Conservation (phyloP, 208 protist genomes). For the Naegleria lovaniensis region DNA sequence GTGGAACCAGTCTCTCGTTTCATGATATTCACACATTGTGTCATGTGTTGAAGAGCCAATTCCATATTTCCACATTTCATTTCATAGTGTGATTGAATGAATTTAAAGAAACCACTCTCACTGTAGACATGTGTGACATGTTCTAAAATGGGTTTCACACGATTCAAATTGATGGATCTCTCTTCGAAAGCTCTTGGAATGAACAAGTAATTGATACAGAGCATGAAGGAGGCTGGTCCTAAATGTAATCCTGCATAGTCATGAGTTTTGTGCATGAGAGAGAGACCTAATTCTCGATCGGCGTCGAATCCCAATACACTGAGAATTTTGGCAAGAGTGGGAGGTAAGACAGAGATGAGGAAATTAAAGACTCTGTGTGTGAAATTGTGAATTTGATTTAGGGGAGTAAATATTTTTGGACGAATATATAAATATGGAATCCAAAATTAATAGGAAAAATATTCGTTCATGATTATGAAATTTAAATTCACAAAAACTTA, state of each 20-base stretch:
- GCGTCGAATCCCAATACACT: no score
- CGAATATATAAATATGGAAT: no score
- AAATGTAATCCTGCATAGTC: no score
- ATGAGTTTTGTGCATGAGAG: no score
- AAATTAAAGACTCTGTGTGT: no score
- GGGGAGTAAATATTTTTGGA: no score
- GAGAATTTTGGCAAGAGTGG: no score
- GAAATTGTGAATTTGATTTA: no score
- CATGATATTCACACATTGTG: not conserved
- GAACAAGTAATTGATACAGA: not conserved
- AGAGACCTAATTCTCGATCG: no score
- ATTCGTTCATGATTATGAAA: no score
- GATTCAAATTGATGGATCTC: not conserved
- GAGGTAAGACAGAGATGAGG: not conserved
- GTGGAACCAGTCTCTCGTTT: no score
- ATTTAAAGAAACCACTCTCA: not conserved
- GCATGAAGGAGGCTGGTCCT: not conserved
- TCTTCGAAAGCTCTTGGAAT: not conserved
- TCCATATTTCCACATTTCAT: not conserved
- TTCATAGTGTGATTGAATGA: not conserved
- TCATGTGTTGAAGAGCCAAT: not conserved
- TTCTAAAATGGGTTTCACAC: not conserved
- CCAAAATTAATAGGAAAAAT: no score
- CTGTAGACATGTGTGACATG: not conserved
- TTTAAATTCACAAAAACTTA: not conserved